Base-by-base conservation (phyloP, 345 rosid genomes). In the Eucalyptus regnans region DNA sequence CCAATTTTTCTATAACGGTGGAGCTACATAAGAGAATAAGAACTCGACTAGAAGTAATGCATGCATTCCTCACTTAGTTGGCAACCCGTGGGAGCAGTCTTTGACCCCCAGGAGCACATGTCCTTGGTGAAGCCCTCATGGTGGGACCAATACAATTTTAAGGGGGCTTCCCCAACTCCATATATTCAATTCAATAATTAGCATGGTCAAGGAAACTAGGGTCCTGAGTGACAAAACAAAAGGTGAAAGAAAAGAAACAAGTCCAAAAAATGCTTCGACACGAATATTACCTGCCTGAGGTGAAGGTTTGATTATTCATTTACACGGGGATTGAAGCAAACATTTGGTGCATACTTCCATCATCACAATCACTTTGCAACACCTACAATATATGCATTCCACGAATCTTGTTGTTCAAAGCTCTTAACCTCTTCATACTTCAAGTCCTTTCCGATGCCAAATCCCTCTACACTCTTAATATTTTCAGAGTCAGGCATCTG, bases 341-440 rank as follows among this genome's bases (percentile, higher is more conserved):
- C 83, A 10, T 10, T 37, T 10, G 27, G 83, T 76, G 46, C 7
- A 76, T 76, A 9, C 14, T 37, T 76, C 46, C 46, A 76, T 37
- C 27, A 86, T 86, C 44, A 23, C 79, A 54, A 46, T 80, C 87
- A 91, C 87, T 92, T 62, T 51, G 90, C 92, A 86, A 96, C 96
- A 9, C 95, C 97, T 33, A 97, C 96, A 48, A 96, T 88, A 90
- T 96, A 97, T 25, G 99, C 99, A 92, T 97, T 97, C 99, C 99
- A 97, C 86, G 98, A 93, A 93, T 97, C 99, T 52, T 91, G 91
- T 88, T 97, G 99, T 86, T 94, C 93, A 89, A 97, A 96, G 89
- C 87, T 92, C 86, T 92, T 66, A 43, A 94, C 96, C 94, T 97
- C 92, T 91, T 97, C 96, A 76, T 96, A 96, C 90, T 96, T 97